phyloP scores from a whole-genome alignment of 2,329 filamentous ascomycete genomes.

The Myriangium duriaei region DNA sequence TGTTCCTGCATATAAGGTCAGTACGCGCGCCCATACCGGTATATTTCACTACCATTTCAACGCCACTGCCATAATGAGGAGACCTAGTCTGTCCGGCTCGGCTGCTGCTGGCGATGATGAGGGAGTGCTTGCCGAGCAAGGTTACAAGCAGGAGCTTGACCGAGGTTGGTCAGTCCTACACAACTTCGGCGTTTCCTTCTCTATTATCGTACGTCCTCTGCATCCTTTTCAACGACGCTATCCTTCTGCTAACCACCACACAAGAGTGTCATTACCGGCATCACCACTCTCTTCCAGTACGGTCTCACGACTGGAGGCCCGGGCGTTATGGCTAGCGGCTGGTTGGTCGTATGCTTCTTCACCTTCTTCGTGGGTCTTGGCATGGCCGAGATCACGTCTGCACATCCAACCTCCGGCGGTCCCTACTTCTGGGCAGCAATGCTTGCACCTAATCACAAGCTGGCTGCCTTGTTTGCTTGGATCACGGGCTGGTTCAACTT shows the following conservation, averaged over 20 bases:
- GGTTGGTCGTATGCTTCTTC: slow-evolving; percentile 44
- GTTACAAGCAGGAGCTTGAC: slow-evolving; percentile 47
- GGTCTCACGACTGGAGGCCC: slow-evolving; percentile 44
- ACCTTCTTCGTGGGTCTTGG: slow-evolving; percentile 42
- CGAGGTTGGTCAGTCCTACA: slow-evolving; percentile 46
- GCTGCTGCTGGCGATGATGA: slow-evolving; percentile 30
- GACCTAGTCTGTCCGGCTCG: not conserved
- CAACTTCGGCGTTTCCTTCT: slow-evolving; percentile 51
- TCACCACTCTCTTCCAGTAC: slow-evolving; percentile 45
- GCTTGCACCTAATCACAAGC: slow-evolving; percentile 35
- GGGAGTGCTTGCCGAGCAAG: slow-evolving; percentile 41
- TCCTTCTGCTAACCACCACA: not conserved
- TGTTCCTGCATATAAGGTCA: too few relatives aligned
- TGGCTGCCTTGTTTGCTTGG: slow-evolving; percentile 35
- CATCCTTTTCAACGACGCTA: not conserved
- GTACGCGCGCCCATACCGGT: too few relatives aligned
- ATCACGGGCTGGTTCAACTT: slow-evolving; percentile 40
- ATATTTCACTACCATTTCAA: too few relatives aligned
- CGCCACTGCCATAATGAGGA: too few relatives aligned
- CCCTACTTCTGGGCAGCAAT: slow-evolving; percentile 51
- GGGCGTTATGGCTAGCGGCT: slow-evolving; percentile 43
- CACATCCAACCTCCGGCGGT: slow-evolving; percentile 46
- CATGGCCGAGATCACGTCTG: slow-evolving; percentile 49
- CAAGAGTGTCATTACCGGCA: slow-evolving; percentile 46
- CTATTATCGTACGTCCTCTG: slow-evolving; percentile 41